Evolutionary conservation across 2,329 filamentous ascomycete genomes (phyloP).

Genomic region (Blastomyces emzantsi): DNA sequence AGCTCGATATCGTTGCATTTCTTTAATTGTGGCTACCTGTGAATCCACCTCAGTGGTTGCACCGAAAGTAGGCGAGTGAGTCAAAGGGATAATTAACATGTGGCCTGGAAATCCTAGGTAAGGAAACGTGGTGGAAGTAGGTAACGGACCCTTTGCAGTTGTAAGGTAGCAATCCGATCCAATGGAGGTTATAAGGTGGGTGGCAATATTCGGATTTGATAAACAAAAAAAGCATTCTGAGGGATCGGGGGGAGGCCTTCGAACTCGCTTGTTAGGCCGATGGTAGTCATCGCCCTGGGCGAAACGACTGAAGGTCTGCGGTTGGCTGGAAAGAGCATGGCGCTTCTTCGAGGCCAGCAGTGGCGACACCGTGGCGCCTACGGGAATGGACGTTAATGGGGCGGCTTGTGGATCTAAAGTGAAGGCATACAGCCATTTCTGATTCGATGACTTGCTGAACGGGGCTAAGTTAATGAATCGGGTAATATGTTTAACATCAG

Average conservation of each 20-base stretch:
- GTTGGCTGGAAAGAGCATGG: constrained; percentile 30
- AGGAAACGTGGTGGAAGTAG: constrained; percentile 60
- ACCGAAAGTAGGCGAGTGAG: constrained; percentile 67
- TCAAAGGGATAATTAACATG: constrained; percentile 81
- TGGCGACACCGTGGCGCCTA: constrained; percentile 67
- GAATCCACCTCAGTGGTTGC: constrained; percentile 53
- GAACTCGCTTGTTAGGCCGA: constrained; percentile 36
- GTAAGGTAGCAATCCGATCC: constrained; percentile 82
- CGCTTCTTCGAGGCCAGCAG: constrained; percentile 52
- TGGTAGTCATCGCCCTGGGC: constrained; percentile 30
- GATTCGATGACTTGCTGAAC: constrained; percentile 65
- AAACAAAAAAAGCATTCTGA: constrained; percentile 92
- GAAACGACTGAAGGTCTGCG: constrained; percentile 32
- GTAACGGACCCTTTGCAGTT: constrained; percentile 82
- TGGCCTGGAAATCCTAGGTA: constrained; percentile 71
- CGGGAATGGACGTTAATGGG: constrained; percentile 51
- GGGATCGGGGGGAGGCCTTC: constrained; percentile 50
- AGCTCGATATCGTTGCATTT: constrained; percentile 75
- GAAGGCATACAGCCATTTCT: constrained; percentile 56
- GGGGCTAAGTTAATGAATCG: constrained; percentile 84
- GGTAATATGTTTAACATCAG: constrained; percentile 56
- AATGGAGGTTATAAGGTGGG: constrained; percentile 83
- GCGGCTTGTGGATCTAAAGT: constrained; percentile 57
- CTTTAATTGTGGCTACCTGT: constrained; percentile 53
- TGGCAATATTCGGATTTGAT: constrained; percentile 71